phyloP scores from a whole-genome alignment of 352 stramenopile species.

The Phytophthora uliginosa region DNA sequence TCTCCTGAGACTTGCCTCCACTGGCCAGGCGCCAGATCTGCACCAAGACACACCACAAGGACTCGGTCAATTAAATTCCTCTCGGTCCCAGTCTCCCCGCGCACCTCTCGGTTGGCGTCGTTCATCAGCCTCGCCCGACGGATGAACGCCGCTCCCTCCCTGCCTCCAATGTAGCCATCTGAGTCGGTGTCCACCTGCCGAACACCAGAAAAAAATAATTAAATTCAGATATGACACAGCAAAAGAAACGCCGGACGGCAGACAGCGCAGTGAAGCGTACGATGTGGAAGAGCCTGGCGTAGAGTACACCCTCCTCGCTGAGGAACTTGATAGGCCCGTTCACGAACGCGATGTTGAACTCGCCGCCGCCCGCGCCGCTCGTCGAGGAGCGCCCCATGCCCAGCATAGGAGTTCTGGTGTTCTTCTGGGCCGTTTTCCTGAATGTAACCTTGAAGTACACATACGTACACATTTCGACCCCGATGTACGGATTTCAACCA shows the following conservation, averaged over 20 bases:
- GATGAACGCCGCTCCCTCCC: constrained; percentile 86
- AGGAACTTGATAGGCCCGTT: constrained; percentile 90
- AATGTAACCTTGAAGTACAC: constrained; percentile 2
- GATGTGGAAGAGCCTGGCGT: constrained; percentile 87
- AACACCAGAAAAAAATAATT: constrained; percentile 5
- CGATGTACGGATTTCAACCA: not conserved
- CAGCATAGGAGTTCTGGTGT: constrained; percentile 27
- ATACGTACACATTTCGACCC: not conserved
- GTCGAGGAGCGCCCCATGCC: constrained; percentile 37
- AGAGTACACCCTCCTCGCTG: constrained; percentile 84
- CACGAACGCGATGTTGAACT: constrained; percentile 86
- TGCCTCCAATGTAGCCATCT: constrained; percentile 80
- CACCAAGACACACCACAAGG: not conserved
- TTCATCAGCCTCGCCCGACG: constrained; percentile 82
- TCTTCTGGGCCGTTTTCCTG: constrained; percentile 8
- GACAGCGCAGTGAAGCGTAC: constrained; percentile 39
- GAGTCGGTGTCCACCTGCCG: constrained; percentile 79
- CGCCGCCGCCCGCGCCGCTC: constrained; percentile 41
- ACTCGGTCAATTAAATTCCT: constrained; percentile 4
- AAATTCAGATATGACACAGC: not conserved
- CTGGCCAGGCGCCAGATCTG: constrained; percentile 91
- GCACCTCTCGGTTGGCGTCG: constrained; percentile 86
- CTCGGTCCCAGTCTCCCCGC: not conserved
- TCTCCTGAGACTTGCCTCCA: constrained; percentile 89
- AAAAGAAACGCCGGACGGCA: not conserved